Evolutionary conservation across 2,329 filamentous ascomycete species (phyloP).

Genomic region (Teratosphaeria nubilosa): DNA sequence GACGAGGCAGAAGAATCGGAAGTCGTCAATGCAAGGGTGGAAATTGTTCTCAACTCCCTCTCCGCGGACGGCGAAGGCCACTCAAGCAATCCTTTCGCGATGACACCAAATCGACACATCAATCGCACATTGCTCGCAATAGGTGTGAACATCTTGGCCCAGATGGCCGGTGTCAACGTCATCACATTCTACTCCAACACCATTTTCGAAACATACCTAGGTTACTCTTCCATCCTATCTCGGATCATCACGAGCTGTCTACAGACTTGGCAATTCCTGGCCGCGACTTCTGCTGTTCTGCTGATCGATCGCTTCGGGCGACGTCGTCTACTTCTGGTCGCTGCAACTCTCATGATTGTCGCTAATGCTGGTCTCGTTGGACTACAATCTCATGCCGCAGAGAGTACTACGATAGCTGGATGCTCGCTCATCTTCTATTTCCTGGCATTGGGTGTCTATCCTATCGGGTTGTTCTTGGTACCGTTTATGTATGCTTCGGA

Average conservation of each 20-base stretch:
- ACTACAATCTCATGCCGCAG: constrained; percentile 9
- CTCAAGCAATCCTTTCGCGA: constrained; percentile 15
- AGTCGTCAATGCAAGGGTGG: constrained; percentile 9
- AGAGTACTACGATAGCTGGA: constrained; percentile 12
- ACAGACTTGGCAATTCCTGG: constrained; percentile 21
- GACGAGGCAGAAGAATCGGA: constrained; percentile 13
- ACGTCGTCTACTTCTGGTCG: constrained; percentile 19
- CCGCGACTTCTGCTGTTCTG: constrained; percentile 16
- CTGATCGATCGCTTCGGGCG: constrained; percentile 22
- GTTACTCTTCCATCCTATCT: constrained; percentile 11
- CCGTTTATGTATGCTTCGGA: constrained; percentile 26
- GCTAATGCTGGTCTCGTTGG: constrained; percentile 15
- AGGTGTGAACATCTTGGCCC: constrained; percentile 16
- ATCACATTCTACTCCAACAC: constrained; percentile 20
- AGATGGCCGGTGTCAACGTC: constrained; percentile 17
- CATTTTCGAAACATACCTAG: constrained; percentile 13
- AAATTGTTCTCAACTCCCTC: constrained; percentile 13
- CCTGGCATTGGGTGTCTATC: constrained; percentile 17
- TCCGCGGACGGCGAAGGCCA: constrained; percentile 13
- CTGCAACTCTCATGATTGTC: constrained; percentile 18
- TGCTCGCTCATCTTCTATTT: constrained; percentile 19
- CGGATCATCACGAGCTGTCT: constrained; percentile 17
- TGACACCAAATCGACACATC: constrained; percentile 15
- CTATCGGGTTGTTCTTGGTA: constrained; percentile 20
- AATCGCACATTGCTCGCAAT: constrained; percentile 17